phyloP scores from a whole-genome alignment of 805 yeast genomes.

The Lipomyces spencermartinsiae region DNA sequence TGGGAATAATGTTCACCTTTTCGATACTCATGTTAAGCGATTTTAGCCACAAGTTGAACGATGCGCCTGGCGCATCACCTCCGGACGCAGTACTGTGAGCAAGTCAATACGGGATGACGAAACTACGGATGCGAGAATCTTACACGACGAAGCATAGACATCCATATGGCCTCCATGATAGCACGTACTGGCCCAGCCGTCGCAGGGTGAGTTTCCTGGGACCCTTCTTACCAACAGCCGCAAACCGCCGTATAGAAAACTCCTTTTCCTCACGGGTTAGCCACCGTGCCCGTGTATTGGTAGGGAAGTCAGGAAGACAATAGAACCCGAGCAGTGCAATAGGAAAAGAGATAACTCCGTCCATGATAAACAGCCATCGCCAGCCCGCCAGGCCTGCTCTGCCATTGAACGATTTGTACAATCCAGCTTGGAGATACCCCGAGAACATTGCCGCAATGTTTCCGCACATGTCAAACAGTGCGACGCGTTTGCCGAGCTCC shows the following conservation, averaged over 20 bases:
- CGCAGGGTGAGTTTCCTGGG: slow-evolving; percentile 22
- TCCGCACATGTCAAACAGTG: slow-evolving; percentile 50
- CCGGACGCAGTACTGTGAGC: slow-evolving; percentile 6
- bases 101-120: slow-evolving; percentile 8
- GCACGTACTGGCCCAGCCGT: slow-evolving; percentile 12
- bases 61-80: slow-evolving; percentile 19
- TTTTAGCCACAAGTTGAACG: slow-evolving; percentile 46
- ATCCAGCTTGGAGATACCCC: slow-evolving; percentile 54
- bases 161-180: slow-evolving; percentile 22
- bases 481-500: slow-evolving; percentile 55
- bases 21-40: slow-evolving; percentile 37
- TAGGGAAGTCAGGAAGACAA: slow-evolving; percentile 61
- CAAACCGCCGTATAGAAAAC: slow-evolving; percentile 26
- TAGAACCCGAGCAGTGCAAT: slow-evolving; percentile 51
- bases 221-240: slow-evolving; percentile 20
- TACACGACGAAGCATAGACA: slow-evolving; percentile 6
- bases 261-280: slow-evolving; percentile 17
- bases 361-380: slow-evolving; percentile 72
- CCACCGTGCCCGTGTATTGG: slow-evolving; percentile 26
- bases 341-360: slow-evolving; percentile 56
- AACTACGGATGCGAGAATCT: background rate
- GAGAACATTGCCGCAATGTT: slow-evolving; percentile 53
- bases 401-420: slow-evolving; percentile 52
- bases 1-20: slow-evolving; percentile 46
- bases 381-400: slow-evolving; percentile 58